Percentiles rank a stretch among this genome's conserved stretches.
phyloP scores from a whole-genome alignment of 257 asterid species.

The Solanum neorickii region DNA sequence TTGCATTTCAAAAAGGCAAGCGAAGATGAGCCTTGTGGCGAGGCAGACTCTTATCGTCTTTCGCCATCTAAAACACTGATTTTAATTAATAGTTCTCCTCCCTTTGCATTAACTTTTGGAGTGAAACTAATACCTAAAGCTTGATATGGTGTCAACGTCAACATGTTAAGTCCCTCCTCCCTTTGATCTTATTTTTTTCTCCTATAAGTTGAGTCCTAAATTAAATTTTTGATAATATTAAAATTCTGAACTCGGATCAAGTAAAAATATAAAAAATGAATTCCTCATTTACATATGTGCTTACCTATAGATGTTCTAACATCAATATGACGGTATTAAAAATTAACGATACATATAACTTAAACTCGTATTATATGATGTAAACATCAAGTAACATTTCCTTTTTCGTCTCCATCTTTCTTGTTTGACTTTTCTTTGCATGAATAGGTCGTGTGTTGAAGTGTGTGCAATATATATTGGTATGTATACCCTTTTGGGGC shows the following conservation, averaged over 20 bases:
- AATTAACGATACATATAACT: not conserved
- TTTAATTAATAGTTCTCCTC: too few relatives aligned
- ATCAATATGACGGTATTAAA: not conserved
- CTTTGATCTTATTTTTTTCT: too few relatives aligned
- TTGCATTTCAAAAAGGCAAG: too few relatives aligned
- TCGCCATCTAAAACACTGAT: too few relatives aligned
- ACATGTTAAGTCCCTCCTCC: rapidly evolving
- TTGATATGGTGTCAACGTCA: not conserved
- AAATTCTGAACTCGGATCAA: not conserved
- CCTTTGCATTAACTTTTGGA: too few relatives aligned
- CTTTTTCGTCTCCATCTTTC: not conserved
- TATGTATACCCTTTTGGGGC: not conserved
- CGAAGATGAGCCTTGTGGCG: too few relatives aligned
- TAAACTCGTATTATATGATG: not conserved
- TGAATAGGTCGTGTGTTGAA: not conserved
- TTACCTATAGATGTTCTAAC: not conserved
- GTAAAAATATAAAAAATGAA: not conserved
- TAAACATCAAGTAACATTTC: not conserved
- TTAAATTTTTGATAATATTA: too few relatives aligned
- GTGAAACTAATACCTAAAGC: not conserved
- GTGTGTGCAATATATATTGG: not conserved
- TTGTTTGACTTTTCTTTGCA: not conserved
- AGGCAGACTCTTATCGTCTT: too few relatives aligned
- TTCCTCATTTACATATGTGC: not conserved
- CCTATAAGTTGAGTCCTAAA: too few relatives aligned